These are phyloP conservation scores for Tetrapisispora namnaoensis DNA, from an alignment of 805 yeast genomes.

Conservation along the genomic window DNA sequence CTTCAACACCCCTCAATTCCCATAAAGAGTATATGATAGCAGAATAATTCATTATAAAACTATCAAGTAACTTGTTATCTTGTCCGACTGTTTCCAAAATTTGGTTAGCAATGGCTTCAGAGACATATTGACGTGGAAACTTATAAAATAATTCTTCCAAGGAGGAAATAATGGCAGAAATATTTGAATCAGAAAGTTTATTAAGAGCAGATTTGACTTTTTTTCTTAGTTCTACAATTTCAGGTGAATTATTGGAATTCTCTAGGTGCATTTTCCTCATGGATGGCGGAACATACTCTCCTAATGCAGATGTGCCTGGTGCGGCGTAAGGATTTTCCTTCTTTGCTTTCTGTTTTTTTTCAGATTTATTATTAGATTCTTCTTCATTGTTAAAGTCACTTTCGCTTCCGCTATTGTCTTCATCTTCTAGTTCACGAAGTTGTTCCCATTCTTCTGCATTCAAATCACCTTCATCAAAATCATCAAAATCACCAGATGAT, in stretches of 20 bases:
- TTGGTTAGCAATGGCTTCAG: constrained; percentile 52
- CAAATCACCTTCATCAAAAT: constrained; percentile 32
- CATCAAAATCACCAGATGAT: constrained; percentile 36
- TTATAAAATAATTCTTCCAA: constrained; percentile 51
- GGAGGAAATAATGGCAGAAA: constrained; percentile 58
- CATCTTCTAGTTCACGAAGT: constrained; percentile 23
- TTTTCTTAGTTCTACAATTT: constrained; percentile 41
- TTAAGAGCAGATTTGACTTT: constrained; percentile 76
- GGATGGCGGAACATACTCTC: constrained; percentile 80
- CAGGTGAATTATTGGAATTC: constrained; percentile 36
- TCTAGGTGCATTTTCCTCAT: constrained; percentile 45
- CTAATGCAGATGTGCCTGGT: constrained; percentile 33
- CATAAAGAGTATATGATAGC: constrained; percentile 67
- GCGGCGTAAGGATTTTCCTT: constrained; percentile 56
- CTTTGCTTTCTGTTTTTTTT: constrained; percentile 27
- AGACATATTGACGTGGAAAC: constrained; percentile 74
- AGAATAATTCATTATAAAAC: constrained; percentile 71
- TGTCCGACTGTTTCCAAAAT: constrained; percentile 54
- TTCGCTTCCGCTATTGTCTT: constrained; percentile 15
- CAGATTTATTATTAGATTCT: constrained; percentile 21
- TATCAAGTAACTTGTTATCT: constrained; percentile 62
- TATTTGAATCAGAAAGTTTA: constrained; percentile 80
- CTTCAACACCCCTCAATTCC: constrained; percentile 72
- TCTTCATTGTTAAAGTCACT: constrained; percentile 16
- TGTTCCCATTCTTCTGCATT: constrained; percentile 30